Evolutionary conservation across 2,329 filamentous ascomycete species (phyloP), one percentile per base, ranked within the genome.

Genomic region (Penicillium sp.): DNA sequence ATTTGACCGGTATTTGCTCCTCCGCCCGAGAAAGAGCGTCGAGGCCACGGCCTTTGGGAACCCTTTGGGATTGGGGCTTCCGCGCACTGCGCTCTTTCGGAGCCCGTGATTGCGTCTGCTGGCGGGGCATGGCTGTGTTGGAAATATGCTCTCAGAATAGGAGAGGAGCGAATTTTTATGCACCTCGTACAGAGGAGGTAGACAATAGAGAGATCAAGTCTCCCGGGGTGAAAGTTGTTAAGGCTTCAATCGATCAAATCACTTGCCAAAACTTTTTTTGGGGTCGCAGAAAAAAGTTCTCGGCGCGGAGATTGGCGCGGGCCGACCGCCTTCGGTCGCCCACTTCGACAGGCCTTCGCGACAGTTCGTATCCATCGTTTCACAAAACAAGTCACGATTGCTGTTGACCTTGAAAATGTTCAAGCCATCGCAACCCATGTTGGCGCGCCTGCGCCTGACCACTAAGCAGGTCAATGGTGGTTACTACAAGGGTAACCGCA

Each of bases 401-500:
- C 11, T 11, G 7, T 32, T 32, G 18, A 18, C 18, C 3, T 32
- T 41, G 51, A 64, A 51, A 38, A 71, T 72, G 68, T 69, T 74
- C 52, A 73, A 70, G 56, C 69, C 73, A 33, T 68, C 73, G 35
- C 59, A 66, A 46, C 64, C 69, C 32, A 83, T 95, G 62, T 78
- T 79, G 60, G 76, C 82, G 66, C 79, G 81, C 49, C 80, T 89
- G 70, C 89, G 91, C 65, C 81, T 98, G 64, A 96, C 88, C 9
- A 95, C 91, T 58, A 98, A 98, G 74, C 85, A 93, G 71, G 85
- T 91, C 67, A 87, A 86, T 68, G 88, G 89, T 66, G 91, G 90
- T 59, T 98, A 85, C 81, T 98, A 98, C 82, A 97, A 97, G 78
- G 93, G 93, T 66, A 96, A 86, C 62, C 80, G 90, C 40, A 85